Conservation (phyloP, 345 rosid genomes). For the Linum tenue region DNA sequence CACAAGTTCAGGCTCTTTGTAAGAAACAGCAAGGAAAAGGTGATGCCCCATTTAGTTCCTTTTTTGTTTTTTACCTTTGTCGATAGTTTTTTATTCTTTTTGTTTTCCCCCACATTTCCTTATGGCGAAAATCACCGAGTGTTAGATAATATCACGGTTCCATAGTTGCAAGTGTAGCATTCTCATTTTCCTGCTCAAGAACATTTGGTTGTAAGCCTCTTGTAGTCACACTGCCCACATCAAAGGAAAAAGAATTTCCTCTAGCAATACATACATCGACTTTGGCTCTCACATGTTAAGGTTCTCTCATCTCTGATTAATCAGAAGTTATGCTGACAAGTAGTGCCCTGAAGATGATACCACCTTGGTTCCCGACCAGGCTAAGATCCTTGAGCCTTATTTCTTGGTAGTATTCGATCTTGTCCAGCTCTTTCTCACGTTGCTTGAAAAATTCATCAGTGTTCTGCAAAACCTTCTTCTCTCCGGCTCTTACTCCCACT, state of each 20-base stretch:
- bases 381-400: constrained; percentile 85
- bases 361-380: constrained; percentile 93
- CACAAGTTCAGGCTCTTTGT: constrained; percentile 16
- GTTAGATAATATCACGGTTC: constrained; percentile 13
- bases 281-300: too few species aligned
- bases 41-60: constrained; percentile 9
- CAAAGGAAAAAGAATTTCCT: too few species aligned
- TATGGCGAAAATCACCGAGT: constrained; percentile 15
- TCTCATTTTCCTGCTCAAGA: not conserved
- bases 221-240: not conserved
- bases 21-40: constrained; percentile 16
- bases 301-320: too few species aligned
- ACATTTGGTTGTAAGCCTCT: not conserved
- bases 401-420: constrained; percentile 82
- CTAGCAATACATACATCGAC: too few species aligned
- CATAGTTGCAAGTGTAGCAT: constrained; percentile 12
- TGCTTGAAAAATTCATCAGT: constrained; percentile 52
- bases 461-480: constrained; percentile 78
- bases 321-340: constrained; percentile 12
- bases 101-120: constrained; percentile 3
- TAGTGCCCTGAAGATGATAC: constrained; percentile 52
- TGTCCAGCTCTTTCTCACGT: constrained; percentile 55
- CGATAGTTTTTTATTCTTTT: constrained; percentile 27
- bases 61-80: constrained; percentile 7
- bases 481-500: constrained; percentile 59